Conservation (phyloP, 495 filamentous ascomycete genomes). For the Hyaloscypha hepaticicola region DNA sequence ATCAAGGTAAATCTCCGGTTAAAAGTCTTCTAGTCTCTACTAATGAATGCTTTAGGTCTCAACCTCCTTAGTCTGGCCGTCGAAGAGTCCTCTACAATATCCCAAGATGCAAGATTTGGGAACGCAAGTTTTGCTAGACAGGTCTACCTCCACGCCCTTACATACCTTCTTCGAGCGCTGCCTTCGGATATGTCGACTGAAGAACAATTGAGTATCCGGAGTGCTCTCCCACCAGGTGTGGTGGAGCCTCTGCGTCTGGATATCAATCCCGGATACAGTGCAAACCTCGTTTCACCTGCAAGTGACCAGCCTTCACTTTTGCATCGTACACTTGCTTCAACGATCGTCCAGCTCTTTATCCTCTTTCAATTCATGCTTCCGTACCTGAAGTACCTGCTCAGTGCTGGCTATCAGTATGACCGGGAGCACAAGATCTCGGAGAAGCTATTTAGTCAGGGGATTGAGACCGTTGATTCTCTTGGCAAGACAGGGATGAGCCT, state of each 20-base stretch:
- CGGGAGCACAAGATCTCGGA: constrained; percentile 61
- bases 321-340: constrained; percentile 55
- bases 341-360: constrained; percentile 57
- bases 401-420: constrained; percentile 57
- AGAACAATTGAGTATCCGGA: constrained; percentile 45
- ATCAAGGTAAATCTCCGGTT: constrained; percentile 38
- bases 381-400: constrained; percentile 54
- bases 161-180: constrained; percentile 65
- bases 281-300: not conserved
- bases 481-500: constrained; percentile 51
- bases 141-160: constrained; percentile 64
- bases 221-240: constrained; percentile 43
- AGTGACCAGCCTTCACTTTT: constrained; percentile 46
- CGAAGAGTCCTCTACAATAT: constrained; percentile 35
- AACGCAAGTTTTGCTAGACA: constrained; percentile 53
- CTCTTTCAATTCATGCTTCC: constrained; percentile 57
- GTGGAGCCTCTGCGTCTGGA: constrained; percentile 24
- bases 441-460: constrained; percentile 46
- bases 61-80: constrained; percentile 38
- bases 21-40: not conserved
- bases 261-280: not conserved
- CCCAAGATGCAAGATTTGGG: constrained; percentile 24
- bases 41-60: constrained; percentile 31
- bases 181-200: constrained; percentile 55
- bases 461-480: constrained; percentile 52